phyloP scores from a whole-genome alignment of 345 rosid species.

The Hibiscus mutabilis region DNA sequence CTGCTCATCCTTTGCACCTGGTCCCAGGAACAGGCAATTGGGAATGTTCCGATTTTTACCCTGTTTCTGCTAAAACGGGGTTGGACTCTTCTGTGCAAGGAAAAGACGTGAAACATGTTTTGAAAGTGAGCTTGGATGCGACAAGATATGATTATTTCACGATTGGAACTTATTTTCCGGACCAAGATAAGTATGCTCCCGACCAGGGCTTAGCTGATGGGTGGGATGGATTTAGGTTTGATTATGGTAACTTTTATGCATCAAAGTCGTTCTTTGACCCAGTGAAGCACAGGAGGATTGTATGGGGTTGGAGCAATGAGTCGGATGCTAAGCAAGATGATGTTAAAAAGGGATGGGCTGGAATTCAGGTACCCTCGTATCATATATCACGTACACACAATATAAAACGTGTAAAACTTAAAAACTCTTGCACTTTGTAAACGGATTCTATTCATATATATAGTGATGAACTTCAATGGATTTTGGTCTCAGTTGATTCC shows the following conservation, averaged over 20 bases:
- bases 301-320: conserved; percentile 89
- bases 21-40: conserved; percentile 46
- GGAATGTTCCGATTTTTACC: conserved; percentile 90
- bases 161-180: conserved; percentile 38
- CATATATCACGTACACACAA: too few species aligned
- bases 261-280: conserved; percentile 73
- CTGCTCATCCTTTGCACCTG: conserved; percentile 54
- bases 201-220: conserved; percentile 49
- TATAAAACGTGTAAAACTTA: too few species aligned
- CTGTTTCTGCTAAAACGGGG: conserved; percentile 41
- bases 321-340: conserved; percentile 40
- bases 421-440: too few species aligned
- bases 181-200: conserved; percentile 42
- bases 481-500: conserved; percentile 34
- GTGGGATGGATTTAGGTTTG: conserved; percentile 64
- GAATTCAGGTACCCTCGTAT: conserved; percentile 72
- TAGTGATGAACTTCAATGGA: too few species aligned
- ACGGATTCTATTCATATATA: too few species aligned
- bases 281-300: conserved; percentile 39
- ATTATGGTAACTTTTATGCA: conserved; percentile 83
- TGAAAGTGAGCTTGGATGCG: conserved; percentile 68
- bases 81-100: conserved; percentile 28
- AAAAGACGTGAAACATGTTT: conserved; percentile 35
- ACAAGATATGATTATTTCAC: conserved; percentile 74
- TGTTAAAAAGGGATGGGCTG: conserved; percentile 65